Percentiles rank a stretch among this genome's conserved stretches.
Evolutionary conservation across 257 asterid species (phyloP).

Genomic region (Ehretia macrophylla): DNA sequence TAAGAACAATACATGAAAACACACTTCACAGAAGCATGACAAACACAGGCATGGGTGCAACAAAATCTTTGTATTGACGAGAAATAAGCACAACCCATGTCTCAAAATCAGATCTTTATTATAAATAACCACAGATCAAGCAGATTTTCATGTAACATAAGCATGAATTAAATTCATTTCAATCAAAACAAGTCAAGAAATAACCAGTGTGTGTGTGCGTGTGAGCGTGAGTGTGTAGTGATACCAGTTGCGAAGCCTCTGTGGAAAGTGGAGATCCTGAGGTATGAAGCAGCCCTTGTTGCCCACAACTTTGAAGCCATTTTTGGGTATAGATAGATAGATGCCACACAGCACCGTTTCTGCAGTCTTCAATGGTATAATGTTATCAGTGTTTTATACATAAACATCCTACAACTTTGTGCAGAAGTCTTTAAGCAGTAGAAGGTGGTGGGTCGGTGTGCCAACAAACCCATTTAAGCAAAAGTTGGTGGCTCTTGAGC

Average conservation of each 20-base stretch:
- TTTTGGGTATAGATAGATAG: slow-evolving; percentile 6
- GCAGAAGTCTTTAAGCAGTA: background rate
- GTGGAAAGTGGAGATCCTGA: slow-evolving; percentile 66
- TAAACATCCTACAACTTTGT: no score
- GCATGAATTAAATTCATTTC: slow-evolving; percentile 16
- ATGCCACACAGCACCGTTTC: slow-evolving; percentile 22
- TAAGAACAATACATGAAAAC: background rate
- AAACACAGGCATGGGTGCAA: no score
- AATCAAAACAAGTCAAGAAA: no score
- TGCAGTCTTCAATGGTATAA: slow-evolving; percentile 11
- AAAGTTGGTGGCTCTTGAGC: slow-evolving; percentile 22
- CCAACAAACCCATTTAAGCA: slow-evolving; percentile 27
- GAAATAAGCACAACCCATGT: slow-evolving; percentile 1
- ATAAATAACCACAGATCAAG: slow-evolving; percentile 39
- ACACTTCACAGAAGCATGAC: background rate
- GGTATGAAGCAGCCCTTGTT: slow-evolving; percentile 68
- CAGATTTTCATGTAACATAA: background rate
- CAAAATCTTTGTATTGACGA: background rate
- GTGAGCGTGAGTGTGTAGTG: no score
- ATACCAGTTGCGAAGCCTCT: slow-evolving; percentile 89
- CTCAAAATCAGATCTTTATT: slow-evolving; percentile 36
- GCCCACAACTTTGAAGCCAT: slow-evolving; percentile 92
- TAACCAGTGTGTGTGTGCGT: no score
- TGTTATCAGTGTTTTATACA: no score
- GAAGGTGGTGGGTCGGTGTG: slow-evolving; percentile 32